Conservation (phyloP, 352 stramenopile genomes). For the Phytophthora pluvialis region DNA sequence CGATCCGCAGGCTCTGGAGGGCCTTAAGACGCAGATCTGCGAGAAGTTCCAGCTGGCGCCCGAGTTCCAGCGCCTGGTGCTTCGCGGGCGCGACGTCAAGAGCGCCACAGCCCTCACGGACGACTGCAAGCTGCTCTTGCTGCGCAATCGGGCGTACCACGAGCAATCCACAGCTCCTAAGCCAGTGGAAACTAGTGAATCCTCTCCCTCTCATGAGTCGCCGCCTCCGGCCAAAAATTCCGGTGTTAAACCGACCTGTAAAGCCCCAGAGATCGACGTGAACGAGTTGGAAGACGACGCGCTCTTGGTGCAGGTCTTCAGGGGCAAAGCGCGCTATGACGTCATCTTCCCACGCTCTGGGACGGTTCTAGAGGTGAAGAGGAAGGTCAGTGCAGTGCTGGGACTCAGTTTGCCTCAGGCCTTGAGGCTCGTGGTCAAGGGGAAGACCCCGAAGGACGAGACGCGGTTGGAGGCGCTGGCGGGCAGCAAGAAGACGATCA, state of each 20-base stretch:
- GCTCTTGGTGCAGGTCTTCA: constrained; percentile 58
- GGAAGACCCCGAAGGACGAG: constrained; percentile 59
- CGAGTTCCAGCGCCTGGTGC: constrained; percentile 62
- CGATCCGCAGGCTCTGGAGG: constrained; percentile 31
- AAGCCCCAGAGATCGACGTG: constrained; percentile 35
- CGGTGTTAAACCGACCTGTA: constrained; percentile 1
- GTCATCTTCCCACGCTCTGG: constrained; percentile 44
- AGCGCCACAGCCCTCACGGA: constrained; percentile 27
- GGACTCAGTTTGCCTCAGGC: constrained; percentile 44
- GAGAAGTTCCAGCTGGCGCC: constrained; percentile 42
- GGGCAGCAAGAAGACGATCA: constrained; percentile 43
- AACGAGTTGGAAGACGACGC: constrained; percentile 49
- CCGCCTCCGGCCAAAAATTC: background rate
- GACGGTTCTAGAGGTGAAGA: constrained; percentile 54
- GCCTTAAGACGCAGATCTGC: constrained; percentile 41
- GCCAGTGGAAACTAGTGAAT: background rate
- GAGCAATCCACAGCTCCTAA: constrained; percentile 15
- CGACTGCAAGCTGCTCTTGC: constrained; percentile 56
- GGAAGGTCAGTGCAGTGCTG: constrained; percentile 50
- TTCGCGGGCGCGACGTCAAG: constrained; percentile 53
- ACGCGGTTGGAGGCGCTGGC: constrained; percentile 28
- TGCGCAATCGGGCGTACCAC: constrained; percentile 46
- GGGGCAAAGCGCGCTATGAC: constrained; percentile 67
- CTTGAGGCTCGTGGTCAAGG: constrained; percentile 68
- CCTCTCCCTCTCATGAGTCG: background rate